Evolutionary conservation across 257 asterid genomes (phyloP).

Genomic region (Solanum infundibuliforme): DNA sequence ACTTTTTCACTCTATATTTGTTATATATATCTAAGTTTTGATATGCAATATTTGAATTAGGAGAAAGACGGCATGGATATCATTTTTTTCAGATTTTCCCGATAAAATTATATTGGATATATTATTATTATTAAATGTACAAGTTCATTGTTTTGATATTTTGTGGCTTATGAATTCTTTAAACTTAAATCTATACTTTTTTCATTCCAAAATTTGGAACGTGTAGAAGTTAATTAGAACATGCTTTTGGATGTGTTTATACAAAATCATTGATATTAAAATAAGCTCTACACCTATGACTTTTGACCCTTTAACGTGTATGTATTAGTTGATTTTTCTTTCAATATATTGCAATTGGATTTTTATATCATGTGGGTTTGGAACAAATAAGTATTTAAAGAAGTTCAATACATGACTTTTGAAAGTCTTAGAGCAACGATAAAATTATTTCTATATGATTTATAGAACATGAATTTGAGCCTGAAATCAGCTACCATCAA

Average conservation of each 20-base stretch:
- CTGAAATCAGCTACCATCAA: neutral
- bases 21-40: neutral
- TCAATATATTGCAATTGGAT: neutral
- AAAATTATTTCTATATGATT: accelerated
- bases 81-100: accelerated
- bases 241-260: neutral
- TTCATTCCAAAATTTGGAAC: neutral
- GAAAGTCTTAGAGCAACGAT: neutral
- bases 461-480: neutral
- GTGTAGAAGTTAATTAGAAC: neutral
- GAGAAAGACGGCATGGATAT: accelerated
- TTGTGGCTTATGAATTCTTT: neutral
- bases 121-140: neutral
- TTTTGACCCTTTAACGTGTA: neutral
- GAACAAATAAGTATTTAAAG: neutral
- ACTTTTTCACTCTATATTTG: neutral
- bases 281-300: neutral
- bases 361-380: neutral
- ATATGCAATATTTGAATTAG: neutral
- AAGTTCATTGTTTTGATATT: neutral
- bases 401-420: neutral
- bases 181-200: neutral
- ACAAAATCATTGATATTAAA: neutral
- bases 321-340: neutral
- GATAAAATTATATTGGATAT: neutral